phyloP scores from a whole-genome alignment of 805 yeast species.

The Starmerella powellii region DNA sequence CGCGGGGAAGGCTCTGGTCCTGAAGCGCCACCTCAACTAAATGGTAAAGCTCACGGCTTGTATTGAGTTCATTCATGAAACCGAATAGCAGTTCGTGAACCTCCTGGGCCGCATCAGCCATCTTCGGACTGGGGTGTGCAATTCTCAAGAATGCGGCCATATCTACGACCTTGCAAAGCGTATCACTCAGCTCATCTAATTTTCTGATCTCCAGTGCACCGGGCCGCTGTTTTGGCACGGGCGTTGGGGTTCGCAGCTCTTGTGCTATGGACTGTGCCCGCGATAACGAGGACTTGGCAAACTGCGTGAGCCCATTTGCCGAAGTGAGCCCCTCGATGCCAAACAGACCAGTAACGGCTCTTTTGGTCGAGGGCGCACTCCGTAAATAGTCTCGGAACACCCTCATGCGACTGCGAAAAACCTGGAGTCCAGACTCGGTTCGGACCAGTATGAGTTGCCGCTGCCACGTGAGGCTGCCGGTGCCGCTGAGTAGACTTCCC shows the following conservation, averaged over 20 bases:
- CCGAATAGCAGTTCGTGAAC: conserved; percentile 84
- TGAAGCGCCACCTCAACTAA: conserved; percentile 32
- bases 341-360: conserved; percentile 46
- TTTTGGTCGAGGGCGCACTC: conserved; percentile 23
- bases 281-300: conserved; percentile 50
- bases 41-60: conserved; percentile 58
- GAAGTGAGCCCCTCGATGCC: conserved; percentile 55
- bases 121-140: conserved; percentile 63
- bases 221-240: conserved; percentile 30
- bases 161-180: conserved; percentile 84
- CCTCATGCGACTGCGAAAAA: neutral
- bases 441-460: too few species aligned
- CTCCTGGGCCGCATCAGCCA: conserved; percentile 69
- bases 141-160: conserved; percentile 85
- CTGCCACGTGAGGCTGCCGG: too few species aligned
- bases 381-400: conserved; percentile 6
- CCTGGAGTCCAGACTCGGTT: too few species aligned
- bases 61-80: conserved; percentile 84
- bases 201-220: conserved; percentile 43
- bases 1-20: conserved; percentile 41
- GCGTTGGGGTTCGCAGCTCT: conserved; percentile 35
- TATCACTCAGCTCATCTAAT: conserved; percentile 76
- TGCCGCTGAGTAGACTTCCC: too few species aligned
- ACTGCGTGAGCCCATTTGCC: conserved; percentile 59
- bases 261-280: conserved; percentile 53